Percentiles rank a stretch among this genome's conserved stretches.
These are phyloP conservation scores for Choiromyces venosus DNA, from an alignment of 495 filamentous ascomycete species.

Conservation along the genomic window DNA sequence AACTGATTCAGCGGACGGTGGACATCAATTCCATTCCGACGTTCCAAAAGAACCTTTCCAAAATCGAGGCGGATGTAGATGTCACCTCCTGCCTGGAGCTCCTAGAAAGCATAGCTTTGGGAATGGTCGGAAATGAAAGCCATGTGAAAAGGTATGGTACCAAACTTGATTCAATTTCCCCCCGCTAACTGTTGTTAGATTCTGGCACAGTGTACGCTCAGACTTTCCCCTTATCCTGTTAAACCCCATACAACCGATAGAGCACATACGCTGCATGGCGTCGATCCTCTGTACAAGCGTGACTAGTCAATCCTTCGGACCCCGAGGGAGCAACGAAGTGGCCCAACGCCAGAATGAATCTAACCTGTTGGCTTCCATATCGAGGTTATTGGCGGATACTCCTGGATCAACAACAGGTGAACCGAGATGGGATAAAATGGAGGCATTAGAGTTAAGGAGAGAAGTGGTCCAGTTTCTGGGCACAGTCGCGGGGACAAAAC, in stretches of 20 bases:
- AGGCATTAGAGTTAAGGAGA: constrained; percentile 55
- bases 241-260: constrained; percentile 51
- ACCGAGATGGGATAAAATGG: constrained; percentile 47
- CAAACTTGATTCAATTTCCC: not conserved
- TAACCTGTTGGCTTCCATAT: constrained; percentile 57
- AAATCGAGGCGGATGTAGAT: constrained; percentile 51
- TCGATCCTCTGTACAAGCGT: constrained; percentile 58
- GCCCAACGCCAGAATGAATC: constrained; percentile 54
- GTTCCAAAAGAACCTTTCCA: constrained; percentile 49
- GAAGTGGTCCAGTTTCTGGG: constrained; percentile 55
- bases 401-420: constrained; percentile 50
- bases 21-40: constrained; percentile 56
- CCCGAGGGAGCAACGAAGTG: constrained; percentile 52
- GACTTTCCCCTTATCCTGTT: constrained; percentile 63
- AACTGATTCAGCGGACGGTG: constrained; percentile 52
- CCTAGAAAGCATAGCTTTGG: constrained; percentile 55
- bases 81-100: constrained; percentile 55
- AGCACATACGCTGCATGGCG: constrained; percentile 55
- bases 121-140: constrained; percentile 28
- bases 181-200: constrained; percentile 36
- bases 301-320: constrained; percentile 54
- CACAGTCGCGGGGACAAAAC: constrained; percentile 47
- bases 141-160: constrained; percentile 28
- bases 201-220: constrained; percentile 59
- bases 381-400: constrained; percentile 55